Percentiles rank a stretch among this genome's conserved stretches.
phyloP scores from a whole-genome alignment of 129 eudicot genomes.

The Escallonia rubra region DNA sequence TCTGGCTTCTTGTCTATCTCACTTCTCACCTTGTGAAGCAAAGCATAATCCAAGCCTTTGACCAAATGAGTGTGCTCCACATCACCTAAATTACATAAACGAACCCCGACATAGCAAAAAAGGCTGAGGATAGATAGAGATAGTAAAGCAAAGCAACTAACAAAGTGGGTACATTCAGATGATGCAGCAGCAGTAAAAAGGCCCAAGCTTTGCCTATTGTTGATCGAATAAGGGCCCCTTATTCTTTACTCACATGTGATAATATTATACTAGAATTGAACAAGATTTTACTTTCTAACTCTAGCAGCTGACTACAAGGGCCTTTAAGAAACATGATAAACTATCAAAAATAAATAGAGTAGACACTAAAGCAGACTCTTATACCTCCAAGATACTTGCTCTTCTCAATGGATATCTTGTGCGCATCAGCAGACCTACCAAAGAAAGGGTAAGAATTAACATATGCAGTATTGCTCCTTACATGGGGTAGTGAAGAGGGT shows the following conservation, averaged over 20 bases:
- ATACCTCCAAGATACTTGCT: conserved; percentile 98
- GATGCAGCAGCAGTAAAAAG: no score
- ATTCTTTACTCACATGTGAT: no score
- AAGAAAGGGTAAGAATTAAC: not conserved
- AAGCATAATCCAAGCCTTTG: conserved; percentile 93
- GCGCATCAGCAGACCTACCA: conserved; percentile 83
- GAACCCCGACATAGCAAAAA: conserved; percentile 6
- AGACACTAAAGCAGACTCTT: not conserved
- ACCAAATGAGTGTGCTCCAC: conserved; percentile 99
- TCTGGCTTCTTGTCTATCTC: conserved; percentile 93
- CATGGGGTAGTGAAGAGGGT: not conserved
- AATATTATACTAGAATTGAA: no score
- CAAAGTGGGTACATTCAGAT: no score
- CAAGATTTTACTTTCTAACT: no score
- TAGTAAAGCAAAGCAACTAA: no score
- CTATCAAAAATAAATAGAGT: no score
- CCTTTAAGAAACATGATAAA: no score
- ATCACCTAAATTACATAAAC: conserved; percentile 57
- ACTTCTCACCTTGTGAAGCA: conserved; percentile 87
- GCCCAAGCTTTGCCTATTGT: no score
- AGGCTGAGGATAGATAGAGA: not conserved
- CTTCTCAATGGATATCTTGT: conserved; percentile 85
- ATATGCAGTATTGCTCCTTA: not conserved
- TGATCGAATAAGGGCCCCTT: no score
- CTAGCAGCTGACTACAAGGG: no score